Percentiles rank a stretch among this genome's conserved stretches.
Conservation (phyloP, 2,329 filamentous ascomycete species). For the Paracorniculantispora psalliotae region DNA sequence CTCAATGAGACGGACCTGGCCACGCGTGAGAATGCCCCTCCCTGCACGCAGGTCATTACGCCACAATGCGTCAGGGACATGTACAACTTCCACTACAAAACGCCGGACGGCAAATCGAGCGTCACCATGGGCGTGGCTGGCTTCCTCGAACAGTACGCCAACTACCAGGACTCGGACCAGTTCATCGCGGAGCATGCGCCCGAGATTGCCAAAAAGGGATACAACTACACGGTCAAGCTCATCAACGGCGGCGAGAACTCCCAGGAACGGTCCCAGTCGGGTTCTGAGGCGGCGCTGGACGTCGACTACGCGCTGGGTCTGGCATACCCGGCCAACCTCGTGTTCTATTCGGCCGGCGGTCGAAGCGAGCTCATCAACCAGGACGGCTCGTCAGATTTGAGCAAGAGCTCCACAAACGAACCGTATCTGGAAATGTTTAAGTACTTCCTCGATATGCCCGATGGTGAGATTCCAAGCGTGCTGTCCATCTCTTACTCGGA, state of each 20-base stretch:
- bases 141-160: constrained; percentile 45
- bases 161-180: constrained; percentile 35
- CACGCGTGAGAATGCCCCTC: constrained; percentile 23
- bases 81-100: constrained; percentile 41
- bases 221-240: constrained; percentile 36
- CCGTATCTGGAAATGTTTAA: constrained; percentile 53
- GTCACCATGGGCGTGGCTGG: constrained; percentile 43
- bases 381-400: constrained; percentile 29
- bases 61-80: constrained; percentile 39
- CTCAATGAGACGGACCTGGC: constrained; percentile 14
- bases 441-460: constrained; percentile 40
- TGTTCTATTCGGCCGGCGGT: constrained; percentile 42
- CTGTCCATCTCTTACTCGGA: constrained; percentile 56
- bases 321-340: constrained; percentile 39
- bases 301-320: constrained; percentile 44
- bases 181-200: constrained; percentile 36
- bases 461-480: constrained; percentile 47
- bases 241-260: constrained; percentile 42
- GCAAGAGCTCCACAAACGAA: constrained; percentile 42
- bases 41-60: constrained; percentile 29
- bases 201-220: constrained; percentile 28
- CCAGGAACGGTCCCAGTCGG: constrained; percentile 32
- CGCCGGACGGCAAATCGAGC: constrained; percentile 25
- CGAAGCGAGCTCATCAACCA: constrained; percentile 37
- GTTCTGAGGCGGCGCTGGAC: constrained; percentile 44